Evolutionary conservation across 2,329 filamentous ascomycete genomes (phyloP).

Genomic region (Arthrobotrys iridis): DNA sequence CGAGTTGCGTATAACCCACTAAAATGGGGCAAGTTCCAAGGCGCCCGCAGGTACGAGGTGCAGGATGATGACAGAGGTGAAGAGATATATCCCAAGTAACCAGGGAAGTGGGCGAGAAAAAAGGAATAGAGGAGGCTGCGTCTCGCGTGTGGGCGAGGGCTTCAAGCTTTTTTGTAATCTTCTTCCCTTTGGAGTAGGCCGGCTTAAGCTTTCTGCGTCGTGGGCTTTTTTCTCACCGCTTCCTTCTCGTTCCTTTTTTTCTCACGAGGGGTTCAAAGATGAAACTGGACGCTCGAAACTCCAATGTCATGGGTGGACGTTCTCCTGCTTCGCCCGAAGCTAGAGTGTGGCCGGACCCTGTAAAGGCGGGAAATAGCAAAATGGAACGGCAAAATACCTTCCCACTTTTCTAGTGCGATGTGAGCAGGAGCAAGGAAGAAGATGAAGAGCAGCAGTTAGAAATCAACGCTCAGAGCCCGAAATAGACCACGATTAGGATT

Average conservation of each 20-base stretch:
- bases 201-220: conserved; percentile 45
- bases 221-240: conserved; percentile 47
- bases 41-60: conserved; percentile 35
- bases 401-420: conserved; percentile 36
- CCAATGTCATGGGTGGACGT: conserved; percentile 51
- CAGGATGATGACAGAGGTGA: conserved; percentile 47
- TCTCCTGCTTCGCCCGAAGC: conserved; percentile 51
- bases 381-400: conserved; percentile 54
- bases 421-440: conserved; percentile 30
- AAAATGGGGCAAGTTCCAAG: conserved; percentile 43
- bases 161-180: conserved; percentile 53
- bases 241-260: conserved; percentile 47
- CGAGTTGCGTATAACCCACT: conserved; percentile 28
- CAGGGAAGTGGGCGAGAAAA: conserved; percentile 44
- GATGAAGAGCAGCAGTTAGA: conserved; percentile 30
- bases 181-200: conserved; percentile 43
- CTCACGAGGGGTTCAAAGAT: conserved; percentile 53
- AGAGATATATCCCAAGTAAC: conserved; percentile 35
- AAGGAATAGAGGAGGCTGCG: conserved; percentile 50
- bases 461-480: conserved; percentile 37
- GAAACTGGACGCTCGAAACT: conserved; percentile 53
- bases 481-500: conserved; percentile 45
- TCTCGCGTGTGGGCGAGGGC: conserved; percentile 52
- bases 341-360: conserved; percentile 52
- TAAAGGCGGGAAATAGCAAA: conserved; percentile 43